These are phyloP conservation scores for Yarrowia sp. DNA, from an alignment of 805 yeast species.

Conservation along the genomic window DNA sequence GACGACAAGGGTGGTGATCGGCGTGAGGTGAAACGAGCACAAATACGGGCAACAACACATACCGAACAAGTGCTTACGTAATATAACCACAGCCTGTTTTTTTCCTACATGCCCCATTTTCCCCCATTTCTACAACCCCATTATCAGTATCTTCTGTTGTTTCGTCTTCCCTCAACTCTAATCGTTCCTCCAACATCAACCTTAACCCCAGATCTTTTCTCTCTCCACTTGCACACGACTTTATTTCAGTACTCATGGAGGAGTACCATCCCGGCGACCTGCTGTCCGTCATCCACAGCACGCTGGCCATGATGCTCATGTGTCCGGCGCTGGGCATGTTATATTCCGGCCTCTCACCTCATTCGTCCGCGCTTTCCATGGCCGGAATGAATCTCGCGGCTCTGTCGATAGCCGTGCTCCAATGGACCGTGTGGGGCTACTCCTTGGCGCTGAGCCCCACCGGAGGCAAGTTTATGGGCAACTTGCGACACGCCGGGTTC, in stretches of 20 bases:
- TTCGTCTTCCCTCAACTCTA: too few relatives aligned
- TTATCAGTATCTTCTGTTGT: too few relatives aligned
- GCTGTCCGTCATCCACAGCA: constrained; percentile 22
- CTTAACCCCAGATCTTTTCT: neutral
- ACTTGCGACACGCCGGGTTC: constrained; percentile 52
- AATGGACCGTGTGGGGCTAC: constrained; percentile 70
- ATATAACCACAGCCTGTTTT: too few relatives aligned
- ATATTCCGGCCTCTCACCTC: constrained; percentile 65
- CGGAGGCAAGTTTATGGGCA: constrained; percentile 52
- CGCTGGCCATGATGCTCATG: constrained; percentile 24
- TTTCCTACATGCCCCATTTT: too few relatives aligned
- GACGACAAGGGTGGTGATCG: too few relatives aligned
- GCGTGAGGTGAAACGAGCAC: too few relatives aligned
- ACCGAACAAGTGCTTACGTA: too few relatives aligned
- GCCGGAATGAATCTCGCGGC: constrained; percentile 65
- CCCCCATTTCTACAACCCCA: too few relatives aligned
- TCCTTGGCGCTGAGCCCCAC: constrained; percentile 51
- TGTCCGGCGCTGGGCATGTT: constrained; percentile 45
- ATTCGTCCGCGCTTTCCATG: constrained; percentile 63
- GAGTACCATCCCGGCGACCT: constrained; percentile 23
- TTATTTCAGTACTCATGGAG: constrained; percentile 13
- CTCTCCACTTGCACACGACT: neutral
- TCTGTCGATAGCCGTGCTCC: constrained; percentile 57
- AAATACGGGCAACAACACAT: too few relatives aligned
- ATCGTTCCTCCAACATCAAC: neutral